Evolutionary conservation across 768 basidiomycete genomes (phyloP).

Genomic region (Podaxis sp.): DNA sequence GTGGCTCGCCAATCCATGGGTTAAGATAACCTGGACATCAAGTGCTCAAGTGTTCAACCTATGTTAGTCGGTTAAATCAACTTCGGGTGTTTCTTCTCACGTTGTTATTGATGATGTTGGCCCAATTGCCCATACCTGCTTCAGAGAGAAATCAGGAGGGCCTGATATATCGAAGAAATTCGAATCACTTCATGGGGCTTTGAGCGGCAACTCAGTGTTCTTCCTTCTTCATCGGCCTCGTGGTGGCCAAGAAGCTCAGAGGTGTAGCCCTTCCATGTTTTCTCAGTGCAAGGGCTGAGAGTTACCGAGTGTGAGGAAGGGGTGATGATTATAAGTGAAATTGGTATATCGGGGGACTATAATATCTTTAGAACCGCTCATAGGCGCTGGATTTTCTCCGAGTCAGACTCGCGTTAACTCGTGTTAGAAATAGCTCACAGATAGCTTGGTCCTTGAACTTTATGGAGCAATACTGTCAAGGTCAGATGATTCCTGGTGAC

Average conservation of each 20-base stretch:
- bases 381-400: not conserved
- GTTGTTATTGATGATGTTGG: not conserved
- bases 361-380: not conserved
- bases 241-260: not conserved
- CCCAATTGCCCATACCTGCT: not conserved
- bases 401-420: slow-evolving; percentile 1
- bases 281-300: not conserved
- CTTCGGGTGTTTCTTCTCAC: not conserved
- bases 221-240: not conserved
- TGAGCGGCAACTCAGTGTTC: not conserved
- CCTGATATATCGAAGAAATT: not conserved
- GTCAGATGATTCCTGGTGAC: not conserved
- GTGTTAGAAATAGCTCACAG: not conserved
- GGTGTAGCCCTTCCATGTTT: not conserved
- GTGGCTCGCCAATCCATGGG: not conserved
- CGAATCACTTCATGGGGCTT: not conserved
- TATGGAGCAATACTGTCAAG: not conserved
- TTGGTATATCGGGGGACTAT: not conserved
- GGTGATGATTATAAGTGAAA: not conserved
- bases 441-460: not conserved
- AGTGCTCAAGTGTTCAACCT: not conserved
- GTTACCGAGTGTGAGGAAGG: not conserved
- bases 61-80: not conserved
- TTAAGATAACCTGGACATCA: not conserved
- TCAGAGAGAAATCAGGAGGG: not conserved